Evolutionary conservation across 768 basidiomycete genomes (phyloP).

Genomic region (Leccinum subtestaceum): DNA sequence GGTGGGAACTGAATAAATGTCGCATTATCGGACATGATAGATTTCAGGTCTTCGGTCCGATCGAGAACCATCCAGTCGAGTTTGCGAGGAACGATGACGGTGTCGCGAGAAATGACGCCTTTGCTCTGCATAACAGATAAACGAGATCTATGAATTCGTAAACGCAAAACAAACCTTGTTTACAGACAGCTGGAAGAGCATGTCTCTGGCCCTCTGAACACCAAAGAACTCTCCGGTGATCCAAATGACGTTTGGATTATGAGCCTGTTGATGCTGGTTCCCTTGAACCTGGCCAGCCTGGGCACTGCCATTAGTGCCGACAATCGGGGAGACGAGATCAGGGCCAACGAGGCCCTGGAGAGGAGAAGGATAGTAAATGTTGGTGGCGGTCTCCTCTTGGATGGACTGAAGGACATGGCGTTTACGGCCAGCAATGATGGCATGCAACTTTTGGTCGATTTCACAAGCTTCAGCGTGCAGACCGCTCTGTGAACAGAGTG

Average conservation of each 20-base stretch:
- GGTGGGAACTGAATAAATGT: conserved; percentile 94
- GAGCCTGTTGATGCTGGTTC: conserved; percentile 35
- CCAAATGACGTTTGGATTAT: conserved; percentile 80
- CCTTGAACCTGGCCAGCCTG: conserved; percentile 25
- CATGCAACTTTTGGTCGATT: conserved; percentile 92
- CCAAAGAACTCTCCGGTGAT: conserved; percentile 98
- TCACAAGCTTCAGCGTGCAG: conserved; percentile 89
- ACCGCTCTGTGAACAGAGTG: conserved; percentile 58
- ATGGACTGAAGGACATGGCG: conserved; percentile 84
- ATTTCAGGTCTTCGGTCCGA: conserved; percentile 87
- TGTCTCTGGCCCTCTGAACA: conserved; percentile 91
- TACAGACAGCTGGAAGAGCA: conserved; percentile 85
- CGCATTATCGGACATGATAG: conserved; percentile 94
- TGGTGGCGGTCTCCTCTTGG: conserved; percentile 95
- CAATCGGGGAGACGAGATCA: conserved; percentile 45
- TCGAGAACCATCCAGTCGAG: conserved; percentile 99
- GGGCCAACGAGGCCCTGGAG: conserved; percentile 82
- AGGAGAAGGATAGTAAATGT: conserved; percentile 92
- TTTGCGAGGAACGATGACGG: conserved; percentile 92
- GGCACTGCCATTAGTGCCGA: conserved; percentile 35
- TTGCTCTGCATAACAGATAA: conserved; percentile 58
- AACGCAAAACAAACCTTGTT: conserved; percentile 59
- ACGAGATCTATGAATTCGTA: neutral
- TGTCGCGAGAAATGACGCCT: conserved; percentile 86
- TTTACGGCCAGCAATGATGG: conserved; percentile 88